Evolutionary conservation across 2,329 filamentous ascomycete species (phyloP).

Genomic region (Paramyrothecium sp.): DNA sequence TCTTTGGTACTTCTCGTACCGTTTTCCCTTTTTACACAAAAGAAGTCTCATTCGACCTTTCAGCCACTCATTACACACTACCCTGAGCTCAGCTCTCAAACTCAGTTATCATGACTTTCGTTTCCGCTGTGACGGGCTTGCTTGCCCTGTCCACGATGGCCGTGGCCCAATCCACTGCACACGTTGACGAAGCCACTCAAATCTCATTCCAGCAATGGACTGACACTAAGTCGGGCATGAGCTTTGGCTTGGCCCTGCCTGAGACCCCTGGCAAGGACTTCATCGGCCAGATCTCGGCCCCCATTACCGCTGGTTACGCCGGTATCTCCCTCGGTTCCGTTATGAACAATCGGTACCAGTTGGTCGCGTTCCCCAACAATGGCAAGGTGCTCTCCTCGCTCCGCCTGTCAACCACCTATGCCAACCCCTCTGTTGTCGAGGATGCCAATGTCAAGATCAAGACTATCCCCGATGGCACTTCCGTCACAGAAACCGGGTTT

Average conservation of each 20-base stretch:
- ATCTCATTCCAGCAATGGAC: conserved; percentile 53
- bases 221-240: conserved; percentile 41
- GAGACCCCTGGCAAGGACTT: conserved; percentile 52
- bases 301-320: conserved; percentile 46
- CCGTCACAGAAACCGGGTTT: conserved; percentile 57
- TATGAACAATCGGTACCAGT: conserved; percentile 58
- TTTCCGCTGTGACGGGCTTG: background rate
- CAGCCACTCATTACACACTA: background rate
- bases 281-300: conserved; percentile 53
- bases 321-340: conserved; percentile 54
- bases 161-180: conserved; percentile 14
- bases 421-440: conserved; percentile 55
- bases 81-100: background rate
- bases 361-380: conserved; percentile 56
- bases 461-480: conserved; percentile 58
- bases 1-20: background rate
- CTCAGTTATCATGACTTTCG: background rate
- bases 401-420: conserved; percentile 58
- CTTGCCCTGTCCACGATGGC: background rate
- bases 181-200: conserved; percentile 45
- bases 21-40: background rate
- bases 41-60: background rate
- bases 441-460: conserved; percentile 50
- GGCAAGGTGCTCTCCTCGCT: conserved; percentile 57
- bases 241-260: conserved; percentile 56